Evolutionary conservation across 768 basidiomycete genomes (phyloP).

Genomic region (Pleurotus ostreatus): DNA sequence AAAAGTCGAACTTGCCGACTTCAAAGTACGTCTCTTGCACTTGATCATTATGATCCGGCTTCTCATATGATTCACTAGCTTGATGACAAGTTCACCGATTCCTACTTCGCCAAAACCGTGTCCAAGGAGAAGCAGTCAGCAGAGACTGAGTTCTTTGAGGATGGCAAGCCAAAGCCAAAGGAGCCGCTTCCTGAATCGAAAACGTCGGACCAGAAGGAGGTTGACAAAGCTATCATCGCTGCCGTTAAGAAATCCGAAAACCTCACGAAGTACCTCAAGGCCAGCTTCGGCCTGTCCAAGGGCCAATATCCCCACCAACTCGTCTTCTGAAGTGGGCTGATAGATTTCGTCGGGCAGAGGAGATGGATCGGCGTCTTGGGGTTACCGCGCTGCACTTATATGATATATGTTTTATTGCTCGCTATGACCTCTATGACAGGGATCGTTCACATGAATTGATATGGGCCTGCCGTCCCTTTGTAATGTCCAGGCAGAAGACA

Average conservation of each 20-base stretch:
- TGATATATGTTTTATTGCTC: slow-evolving; percentile 14
- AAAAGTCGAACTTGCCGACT: slow-evolving; percentile 73
- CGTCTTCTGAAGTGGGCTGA: slow-evolving; percentile 60
- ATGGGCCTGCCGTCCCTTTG: slow-evolving; percentile 3
- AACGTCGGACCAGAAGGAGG: slow-evolving; percentile 85
- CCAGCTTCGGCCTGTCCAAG: slow-evolving; percentile 92
- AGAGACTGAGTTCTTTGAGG: slow-evolving; percentile 96
- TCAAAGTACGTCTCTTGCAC: slow-evolving; percentile 53
- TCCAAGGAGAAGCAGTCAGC: slow-evolving; percentile 71
- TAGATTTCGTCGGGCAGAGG: slow-evolving; percentile 14
- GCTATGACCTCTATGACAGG: slow-evolving; percentile 7
- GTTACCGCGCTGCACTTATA: slow-evolving; percentile 11
- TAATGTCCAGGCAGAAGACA: neutral
- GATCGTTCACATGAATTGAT: slow-evolving; percentile 4
- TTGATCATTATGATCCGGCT: slow-evolving; percentile 1
- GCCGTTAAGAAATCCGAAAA: slow-evolving; percentile 89
- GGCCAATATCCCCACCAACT: slow-evolving; percentile 96
- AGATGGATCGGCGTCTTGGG: slow-evolving; percentile 12
- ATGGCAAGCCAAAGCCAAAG: slow-evolving; percentile 89
- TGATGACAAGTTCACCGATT: slow-evolving; percentile 87
- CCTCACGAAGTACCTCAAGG: slow-evolving; percentile 89
- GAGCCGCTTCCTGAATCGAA: slow-evolving; percentile 83
- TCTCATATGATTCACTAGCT: slow-evolving; percentile 40
- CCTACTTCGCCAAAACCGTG: slow-evolving; percentile 85
- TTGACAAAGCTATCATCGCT: slow-evolving; percentile 75